Evolutionary conservation across 2,329 filamentous ascomycete species (phyloP), one percentile per base, ranked within the genome.

Genomic region (Ophiostoma sp.): DNA sequence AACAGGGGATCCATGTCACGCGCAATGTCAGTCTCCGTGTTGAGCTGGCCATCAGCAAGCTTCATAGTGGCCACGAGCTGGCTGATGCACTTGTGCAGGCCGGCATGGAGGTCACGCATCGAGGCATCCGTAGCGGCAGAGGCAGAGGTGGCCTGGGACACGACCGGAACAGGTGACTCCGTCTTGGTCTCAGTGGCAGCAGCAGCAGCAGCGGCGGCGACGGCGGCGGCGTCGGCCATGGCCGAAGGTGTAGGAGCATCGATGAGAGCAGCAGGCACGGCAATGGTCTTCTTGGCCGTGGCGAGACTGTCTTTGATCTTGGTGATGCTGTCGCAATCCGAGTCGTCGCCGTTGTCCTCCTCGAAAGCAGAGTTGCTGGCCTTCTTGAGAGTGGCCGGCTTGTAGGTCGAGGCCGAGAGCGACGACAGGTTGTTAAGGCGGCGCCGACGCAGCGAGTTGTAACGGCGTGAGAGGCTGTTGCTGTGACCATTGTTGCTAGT

Each of bases 51-150:
- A 12, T 64, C 69, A 64, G 68, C 70, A 42, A 71, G 70, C 68
- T 77, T 77, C 68, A 85, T 79, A 4, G 84, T 85, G 3, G 79
- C 77, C 0, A 86, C 80, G 2, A 87, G 76, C 16, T 81, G 75
- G 2, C 78, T 78, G 68, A 87, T 82, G 73, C 84, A 87, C 60
- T 77, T 78, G 60, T 80, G 76, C 18, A 87, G 76, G 0, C 83
- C 84, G 0, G 78, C 75, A 44, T 83, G 82, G 1, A 87, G 76
- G 38, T 81, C 80, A 14, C 78, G 76, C 66, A 83, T 75, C 0
- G 69, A 52, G 11, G 78, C 75, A 18, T 67, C 68, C 1, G 67
- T 18, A 12, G 66, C 36, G 6, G 66, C 49, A 8, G 66, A 45
- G 16, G 63, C 63, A 42, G 63, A n/a, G 3, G 47, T 41, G 3